Base-by-base conservation (phyloP, 192 early-diverging fungal genomes). In the Chytriomyces sp. region DNA sequence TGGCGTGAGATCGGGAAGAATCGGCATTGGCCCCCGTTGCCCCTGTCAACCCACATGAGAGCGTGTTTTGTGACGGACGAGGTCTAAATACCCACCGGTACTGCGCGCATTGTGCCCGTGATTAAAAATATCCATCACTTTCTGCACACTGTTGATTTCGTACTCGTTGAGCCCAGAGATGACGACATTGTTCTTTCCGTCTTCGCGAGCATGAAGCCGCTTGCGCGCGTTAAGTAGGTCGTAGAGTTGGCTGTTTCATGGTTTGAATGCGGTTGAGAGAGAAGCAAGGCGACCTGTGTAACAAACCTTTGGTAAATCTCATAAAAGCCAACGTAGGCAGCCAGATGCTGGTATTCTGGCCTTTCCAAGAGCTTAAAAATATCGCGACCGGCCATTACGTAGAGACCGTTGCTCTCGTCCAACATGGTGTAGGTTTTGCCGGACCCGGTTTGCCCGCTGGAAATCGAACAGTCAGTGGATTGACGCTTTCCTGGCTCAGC, bases 381-480 rank as follows among this genome's bases (percentile, higher is more conserved):
- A 75, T 98, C 98, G 5, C 90, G 80, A 0, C 94, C 94, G 2
- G 98, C 98, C 67, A 91, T 82, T 5, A 96, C 93, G 63, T 98
- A 99, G 19, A 98, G 87, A 2, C 96, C 98, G 68, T 93, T 84
- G 4, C 81, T 84, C 30, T 84, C 83, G 75, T 97, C 93, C 74
- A 98, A 83, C 96, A 98, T 99, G 4, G 98, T 99, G 83, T 86
- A 93, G 0, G 96, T 99, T 76, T 99, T 99, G 34, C 98, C 98
- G 67, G 86, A 90, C 57, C 95, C 94, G 5, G 93, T 95, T 72
- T 96, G 94, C 0, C 94, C 93, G 78, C 89, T 89, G 67, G n/a
- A 26, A 34, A 60, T 65, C 5, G n/a, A 56, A 12, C 14, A 77
- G n/a, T 26, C 3, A 53, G 12, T 37, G 31, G 44, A 19, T 19